phyloP scores from a whole-genome alignment of 1,139 yeast species.

The Magnusiomyces suaveolens region DNA sequence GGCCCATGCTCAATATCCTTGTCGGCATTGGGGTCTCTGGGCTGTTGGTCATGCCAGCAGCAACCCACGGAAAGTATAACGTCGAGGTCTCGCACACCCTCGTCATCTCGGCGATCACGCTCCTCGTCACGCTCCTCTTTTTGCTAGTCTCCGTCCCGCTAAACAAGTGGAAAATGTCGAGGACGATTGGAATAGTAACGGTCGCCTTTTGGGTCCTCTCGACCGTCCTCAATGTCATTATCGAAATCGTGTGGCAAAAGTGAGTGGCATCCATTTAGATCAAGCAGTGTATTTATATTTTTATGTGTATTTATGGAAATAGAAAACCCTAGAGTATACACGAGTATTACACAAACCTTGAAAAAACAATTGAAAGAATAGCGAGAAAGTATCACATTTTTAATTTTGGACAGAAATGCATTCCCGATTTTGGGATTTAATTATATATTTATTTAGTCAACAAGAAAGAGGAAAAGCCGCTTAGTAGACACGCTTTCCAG shows the following conservation, averaged over 20 bases:
- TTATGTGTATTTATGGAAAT: too few species aligned
- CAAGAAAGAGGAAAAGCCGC: too few species aligned
- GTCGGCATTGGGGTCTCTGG: conserved; percentile 64
- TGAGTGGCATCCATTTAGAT: too few species aligned
- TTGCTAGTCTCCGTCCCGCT: conserved; percentile 48
- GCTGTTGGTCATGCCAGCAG: conserved; percentile 38
- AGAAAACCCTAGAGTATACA: too few species aligned
- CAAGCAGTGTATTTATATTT: not conserved
- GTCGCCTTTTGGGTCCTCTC: conserved; percentile 48
- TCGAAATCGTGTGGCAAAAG: conserved; percentile 18
- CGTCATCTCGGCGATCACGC: conserved; percentile 42
- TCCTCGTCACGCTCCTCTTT: conserved; percentile 45
- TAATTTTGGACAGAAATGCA: too few species aligned
- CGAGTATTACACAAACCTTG: too few species aligned
- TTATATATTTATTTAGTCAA: too few species aligned
- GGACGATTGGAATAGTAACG: conserved; percentile 45
- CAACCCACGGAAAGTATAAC: too few species aligned
- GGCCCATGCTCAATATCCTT: conserved; percentile 62
- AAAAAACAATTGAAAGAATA: too few species aligned
- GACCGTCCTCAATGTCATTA: conserved; percentile 25
- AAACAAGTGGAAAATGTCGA: conserved; percentile 58
- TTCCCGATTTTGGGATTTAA: too few species aligned
- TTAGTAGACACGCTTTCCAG: conserved; percentile 88
- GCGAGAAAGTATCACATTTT: too few species aligned
- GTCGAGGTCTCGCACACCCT: conserved; percentile 37